Conservation (phyloP, 495 filamentous ascomycete species). For the Cercophora newfieldiana region DNA sequence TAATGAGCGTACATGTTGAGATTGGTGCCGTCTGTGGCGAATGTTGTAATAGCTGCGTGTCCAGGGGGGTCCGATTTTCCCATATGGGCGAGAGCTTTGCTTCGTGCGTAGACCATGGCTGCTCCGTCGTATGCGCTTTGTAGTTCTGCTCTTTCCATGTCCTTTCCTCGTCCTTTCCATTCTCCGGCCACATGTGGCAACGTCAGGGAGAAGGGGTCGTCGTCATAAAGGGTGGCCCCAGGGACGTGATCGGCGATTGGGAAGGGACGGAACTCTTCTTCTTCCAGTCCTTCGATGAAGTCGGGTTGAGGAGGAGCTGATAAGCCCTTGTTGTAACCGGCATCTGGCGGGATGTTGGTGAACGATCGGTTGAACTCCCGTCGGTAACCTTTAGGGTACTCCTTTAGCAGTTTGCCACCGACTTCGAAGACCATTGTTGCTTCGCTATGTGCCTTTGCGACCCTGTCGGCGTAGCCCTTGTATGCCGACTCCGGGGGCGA, state of each 20-base stretch:
- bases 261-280: neutral
- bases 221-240: conserved; percentile 27
- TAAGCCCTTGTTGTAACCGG: conserved; percentile 22
- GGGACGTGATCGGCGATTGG: conserved; percentile 17
- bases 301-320: too few relatives aligned
- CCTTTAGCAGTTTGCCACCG: conserved; percentile 21
- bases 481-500: conserved; percentile 27
- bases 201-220: conserved; percentile 24
- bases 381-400: too few relatives aligned
- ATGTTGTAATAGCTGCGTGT: too few relatives aligned
- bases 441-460: conserved; percentile 23
- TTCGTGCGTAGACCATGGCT: conserved; percentile 20
- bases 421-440: conserved; percentile 24
- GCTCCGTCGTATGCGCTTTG: too few relatives aligned
- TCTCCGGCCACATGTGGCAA: conserved; percentile 29
- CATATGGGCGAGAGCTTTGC: conserved; percentile 25
- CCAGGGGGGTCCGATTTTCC: conserved; percentile 21
- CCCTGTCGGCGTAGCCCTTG: conserved; percentile 21
- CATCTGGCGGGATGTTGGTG: conserved; percentile 16
- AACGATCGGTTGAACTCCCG: too few relatives aligned
- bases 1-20: too few relatives aligned
- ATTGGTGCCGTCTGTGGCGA: too few relatives aligned
- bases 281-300: too few relatives aligned
- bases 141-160: too few relatives aligned
- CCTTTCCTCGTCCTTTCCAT: too few relatives aligned